Conservation (phyloP, 345 rosid genomes). For the Raphanus sativus region DNA sequence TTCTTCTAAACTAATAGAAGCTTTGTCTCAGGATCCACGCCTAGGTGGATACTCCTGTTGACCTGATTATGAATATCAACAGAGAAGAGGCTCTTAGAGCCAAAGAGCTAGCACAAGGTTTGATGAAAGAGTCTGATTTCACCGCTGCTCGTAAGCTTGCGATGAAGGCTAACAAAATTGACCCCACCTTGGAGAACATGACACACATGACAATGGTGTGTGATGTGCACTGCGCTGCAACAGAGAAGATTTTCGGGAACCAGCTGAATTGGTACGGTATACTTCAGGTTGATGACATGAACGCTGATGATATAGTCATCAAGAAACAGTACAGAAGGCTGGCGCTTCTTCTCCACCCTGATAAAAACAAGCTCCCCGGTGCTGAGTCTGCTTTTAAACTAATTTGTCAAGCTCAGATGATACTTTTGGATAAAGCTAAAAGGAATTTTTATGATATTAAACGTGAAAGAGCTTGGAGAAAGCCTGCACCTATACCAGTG, state of each 20-base stretch:
- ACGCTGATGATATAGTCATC: slow-evolving; percentile 61
- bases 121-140: slow-evolving; percentile 67
- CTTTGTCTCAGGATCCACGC: slow-evolving; percentile 12
- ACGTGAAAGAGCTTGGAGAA: slow-evolving; percentile 31
- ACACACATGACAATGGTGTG: slow-evolving; percentile 82
- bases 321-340: slow-evolving; percentile 86
- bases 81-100: slow-evolving; percentile 91
- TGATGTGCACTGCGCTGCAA: slow-evolving; percentile 83
- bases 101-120: slow-evolving; percentile 63
- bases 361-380: slow-evolving; percentile 89
- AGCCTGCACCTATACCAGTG: slow-evolving; percentile 32
- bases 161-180: slow-evolving; percentile 63
- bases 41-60: slow-evolving; percentile 30
- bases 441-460: slow-evolving; percentile 61
- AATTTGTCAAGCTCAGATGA: slow-evolving; percentile 86
- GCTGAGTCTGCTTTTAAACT: slow-evolving; percentile 94
- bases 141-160: slow-evolving; percentile 62
- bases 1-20: not conserved
- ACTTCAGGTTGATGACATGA: slow-evolving; percentile 67
- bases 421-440: slow-evolving; percentile 66
- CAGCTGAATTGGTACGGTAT: slow-evolving; percentile 93
- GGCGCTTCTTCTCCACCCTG: slow-evolving; percentile 91
- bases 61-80: slow-evolving; percentile 63
- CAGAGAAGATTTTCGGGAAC: slow-evolving; percentile 51
- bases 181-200: slow-evolving; percentile 59